Percentiles rank a stretch among this genome's conserved stretches.
Conservation (phyloP, 2,329 filamentous ascomycete genomes). For the Neopestalotiopsis sp. region DNA sequence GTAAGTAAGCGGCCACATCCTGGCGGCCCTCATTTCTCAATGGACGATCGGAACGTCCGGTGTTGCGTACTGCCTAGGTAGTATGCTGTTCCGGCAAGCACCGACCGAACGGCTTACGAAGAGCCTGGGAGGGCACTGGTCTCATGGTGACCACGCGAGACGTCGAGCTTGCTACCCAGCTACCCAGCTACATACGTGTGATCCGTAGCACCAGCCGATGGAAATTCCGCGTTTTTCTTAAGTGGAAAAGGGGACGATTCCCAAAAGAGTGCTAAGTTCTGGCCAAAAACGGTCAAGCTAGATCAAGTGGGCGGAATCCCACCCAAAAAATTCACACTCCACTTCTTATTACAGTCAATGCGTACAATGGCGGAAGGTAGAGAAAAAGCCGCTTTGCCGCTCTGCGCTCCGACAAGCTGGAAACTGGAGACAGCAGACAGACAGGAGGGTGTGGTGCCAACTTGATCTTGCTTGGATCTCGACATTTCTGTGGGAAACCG, state of each 20-base stretch:
- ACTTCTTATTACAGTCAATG: not conserved
- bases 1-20: not conserved
- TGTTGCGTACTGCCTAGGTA: not conserved
- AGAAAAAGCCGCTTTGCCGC: too few species aligned
- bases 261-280: not conserved
- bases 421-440: too few species aligned
- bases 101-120: not conserved
- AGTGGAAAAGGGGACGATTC: not conserved
- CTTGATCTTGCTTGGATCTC: too few species aligned
- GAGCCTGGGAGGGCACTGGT: not conserved
- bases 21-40: not conserved
- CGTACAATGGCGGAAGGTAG: too few species aligned
- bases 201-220: not conserved
- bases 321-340: not conserved
- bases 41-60: not conserved
- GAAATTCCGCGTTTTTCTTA: not conserved
- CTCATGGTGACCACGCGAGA: not conserved
- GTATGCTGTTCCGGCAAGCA: not conserved
- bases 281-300: slow-evolving; percentile 5
- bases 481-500: too few species aligned
- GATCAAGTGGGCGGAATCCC: not conserved
- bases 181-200: not conserved
- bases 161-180: not conserved
- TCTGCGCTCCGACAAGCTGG: too few species aligned
- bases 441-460: too few species aligned